These are phyloP conservation scores for Beta lomatogona DNA, from an alignment of 179 eudicot genomes.

Conservation along the genomic window DNA sequence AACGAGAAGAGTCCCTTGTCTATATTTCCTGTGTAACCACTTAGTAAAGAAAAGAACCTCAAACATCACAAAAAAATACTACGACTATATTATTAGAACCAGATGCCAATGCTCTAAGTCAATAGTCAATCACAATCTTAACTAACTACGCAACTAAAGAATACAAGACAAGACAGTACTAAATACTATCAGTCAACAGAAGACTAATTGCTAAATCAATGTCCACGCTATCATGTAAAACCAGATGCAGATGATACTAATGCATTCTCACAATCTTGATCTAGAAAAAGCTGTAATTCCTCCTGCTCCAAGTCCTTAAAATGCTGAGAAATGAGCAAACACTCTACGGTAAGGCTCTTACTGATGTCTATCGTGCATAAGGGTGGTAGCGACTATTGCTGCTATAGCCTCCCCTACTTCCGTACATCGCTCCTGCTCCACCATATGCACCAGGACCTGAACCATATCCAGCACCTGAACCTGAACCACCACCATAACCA, in stretches of 20 bases:
- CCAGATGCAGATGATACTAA: slow-evolving; percentile 17
- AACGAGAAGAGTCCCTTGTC: neutral
- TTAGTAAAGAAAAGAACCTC: neutral
- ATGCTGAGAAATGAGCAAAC: slow-evolving; percentile 1
- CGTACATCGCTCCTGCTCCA: slow-evolving; percentile 55
- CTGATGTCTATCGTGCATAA: slow-evolving; percentile 35
- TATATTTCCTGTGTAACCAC: neutral
- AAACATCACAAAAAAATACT: neutral
- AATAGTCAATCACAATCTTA: slow-evolving; percentile 20
- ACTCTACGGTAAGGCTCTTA: slow-evolving; percentile 23
- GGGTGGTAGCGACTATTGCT: slow-evolving; percentile 48
- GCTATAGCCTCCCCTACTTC: slow-evolving; percentile 81
- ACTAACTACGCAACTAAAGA: slow-evolving; percentile 3
- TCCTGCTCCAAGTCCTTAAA: slow-evolving; percentile 13
- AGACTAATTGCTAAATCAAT: neutral
- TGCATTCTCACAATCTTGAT: slow-evolving; percentile 19
- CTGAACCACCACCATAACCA: slow-evolving; percentile 44
- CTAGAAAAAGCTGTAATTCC: slow-evolving; percentile 9
- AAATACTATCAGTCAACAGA: slow-evolving; percentile 2
- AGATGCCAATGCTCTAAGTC: slow-evolving; percentile 10
- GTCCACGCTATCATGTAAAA: neutral
- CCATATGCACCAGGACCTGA: slow-evolving; percentile 38
- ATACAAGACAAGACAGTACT: slow-evolving; percentile 13
- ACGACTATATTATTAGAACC: neutral
- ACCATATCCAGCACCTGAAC: slow-evolving; percentile 38